Conservation (phyloP, 805 yeast genomes). For the Priceomyces melissophilus region DNA sequence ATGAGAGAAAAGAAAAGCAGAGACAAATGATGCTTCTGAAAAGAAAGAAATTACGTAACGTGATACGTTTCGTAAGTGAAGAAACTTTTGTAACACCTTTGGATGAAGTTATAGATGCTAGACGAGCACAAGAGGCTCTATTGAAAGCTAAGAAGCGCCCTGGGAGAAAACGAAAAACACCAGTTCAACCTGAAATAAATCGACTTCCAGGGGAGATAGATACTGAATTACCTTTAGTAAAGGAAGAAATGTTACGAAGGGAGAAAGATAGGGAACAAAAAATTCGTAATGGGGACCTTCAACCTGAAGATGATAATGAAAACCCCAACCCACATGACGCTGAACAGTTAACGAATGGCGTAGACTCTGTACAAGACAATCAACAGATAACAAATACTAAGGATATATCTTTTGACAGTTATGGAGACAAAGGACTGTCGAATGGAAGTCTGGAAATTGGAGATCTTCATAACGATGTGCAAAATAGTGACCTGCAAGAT, state of each 20-base stretch:
- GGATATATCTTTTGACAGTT: no score
- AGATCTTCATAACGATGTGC: no score
- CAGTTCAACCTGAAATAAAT: constrained; percentile 9
- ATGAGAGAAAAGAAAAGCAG: constrained; percentile 73
- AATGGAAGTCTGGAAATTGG: no score
- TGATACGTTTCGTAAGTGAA: constrained; percentile 49
- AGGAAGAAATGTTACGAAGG: constrained; percentile 23
- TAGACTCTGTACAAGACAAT: not conserved
- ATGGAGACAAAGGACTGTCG: no score
- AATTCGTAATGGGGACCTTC: not conserved
- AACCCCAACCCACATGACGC: constrained; percentile 5
- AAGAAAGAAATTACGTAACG: constrained; percentile 57
- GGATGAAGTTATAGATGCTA: constrained; percentile 55
- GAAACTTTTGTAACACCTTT: constrained; percentile 56
- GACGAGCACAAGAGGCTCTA: constrained; percentile 34
- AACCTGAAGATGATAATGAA: constrained; percentile 5
- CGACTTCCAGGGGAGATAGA: constrained; percentile 33
- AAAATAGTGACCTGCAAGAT: no score
- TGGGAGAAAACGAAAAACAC: constrained; percentile 40
- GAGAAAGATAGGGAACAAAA: constrained; percentile 14
- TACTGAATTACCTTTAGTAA: constrained; percentile 22
- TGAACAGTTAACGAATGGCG: no score
- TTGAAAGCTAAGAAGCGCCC: constrained; percentile 42
- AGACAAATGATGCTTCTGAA: constrained; percentile 66
- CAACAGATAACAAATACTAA: no score